phyloP scores from a whole-genome alignment of 768 basidiomycete genomes.

The Neoboletus subvelutipes region DNA sequence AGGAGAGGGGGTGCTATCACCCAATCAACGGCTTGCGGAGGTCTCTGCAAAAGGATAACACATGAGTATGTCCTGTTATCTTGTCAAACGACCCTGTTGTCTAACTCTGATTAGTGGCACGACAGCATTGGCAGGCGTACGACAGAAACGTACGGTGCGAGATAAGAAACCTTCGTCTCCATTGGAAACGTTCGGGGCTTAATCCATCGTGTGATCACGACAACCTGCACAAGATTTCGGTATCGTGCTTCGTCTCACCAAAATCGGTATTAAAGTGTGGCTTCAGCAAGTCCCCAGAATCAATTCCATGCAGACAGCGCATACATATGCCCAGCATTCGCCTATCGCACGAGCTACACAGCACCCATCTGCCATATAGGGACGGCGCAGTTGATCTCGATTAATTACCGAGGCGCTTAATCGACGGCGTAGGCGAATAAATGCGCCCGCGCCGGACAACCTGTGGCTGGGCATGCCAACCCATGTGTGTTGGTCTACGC shows the following conservation, averaged over 20 bases:
- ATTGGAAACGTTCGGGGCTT: not conserved
- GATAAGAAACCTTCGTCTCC: constrained; percentile 12
- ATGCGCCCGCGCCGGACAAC: not conserved
- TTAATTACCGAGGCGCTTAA: not conserved
- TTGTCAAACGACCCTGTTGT: constrained; percentile 9
- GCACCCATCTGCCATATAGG: not conserved
- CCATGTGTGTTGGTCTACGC: not conserved
- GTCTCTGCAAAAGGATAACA: not conserved
- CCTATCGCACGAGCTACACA: not conserved
- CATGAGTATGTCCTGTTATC: constrained; percentile 9
- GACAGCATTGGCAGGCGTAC: constrained; percentile 11
- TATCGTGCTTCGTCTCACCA: not conserved
- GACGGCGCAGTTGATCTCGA: too few species aligned
- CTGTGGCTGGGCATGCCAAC: not conserved
- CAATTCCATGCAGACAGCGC: not conserved
- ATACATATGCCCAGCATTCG: not conserved
- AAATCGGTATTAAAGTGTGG: not conserved
- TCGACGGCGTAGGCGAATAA: not conserved
- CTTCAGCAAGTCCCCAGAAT: not conserved
- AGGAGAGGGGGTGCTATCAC: constrained; percentile 19
- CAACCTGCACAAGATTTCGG: not conserved
- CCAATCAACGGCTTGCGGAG: constrained; percentile 17
- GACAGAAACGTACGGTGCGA: not conserved
- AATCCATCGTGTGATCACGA: not conserved
- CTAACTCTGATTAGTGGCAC: not conserved